A percentile compares a stretch with the other conserved stretches of the same genome.
Evolutionary conservation across 2,329 filamentous ascomycete genomes (phyloP).

Genomic region (Gyromitra esculenta): DNA sequence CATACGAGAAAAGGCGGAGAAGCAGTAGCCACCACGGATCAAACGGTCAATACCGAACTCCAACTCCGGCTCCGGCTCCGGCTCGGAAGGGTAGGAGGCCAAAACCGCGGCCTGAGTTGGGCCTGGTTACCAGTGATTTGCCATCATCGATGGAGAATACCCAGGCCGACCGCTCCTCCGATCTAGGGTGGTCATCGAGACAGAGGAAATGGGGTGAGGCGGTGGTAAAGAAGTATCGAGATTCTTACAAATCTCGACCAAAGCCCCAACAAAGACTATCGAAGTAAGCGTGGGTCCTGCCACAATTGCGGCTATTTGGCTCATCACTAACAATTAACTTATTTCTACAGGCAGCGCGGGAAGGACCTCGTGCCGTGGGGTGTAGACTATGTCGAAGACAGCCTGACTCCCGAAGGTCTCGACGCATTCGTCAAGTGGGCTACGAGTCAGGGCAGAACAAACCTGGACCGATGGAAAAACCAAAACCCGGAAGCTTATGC

Average conservation of each 20-base stretch:
- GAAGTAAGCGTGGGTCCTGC: slow-evolving; percentile 13
- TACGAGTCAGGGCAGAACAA: no score
- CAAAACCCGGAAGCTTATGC: not conserved
- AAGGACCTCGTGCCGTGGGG: slow-evolving; percentile 8
- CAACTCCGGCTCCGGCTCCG: not conserved
- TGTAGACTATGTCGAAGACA: slow-evolving; percentile 7
- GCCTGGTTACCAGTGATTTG: slow-evolving; percentile 13
- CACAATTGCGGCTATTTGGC: not conserved
- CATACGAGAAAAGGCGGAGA: slow-evolving; percentile 11
- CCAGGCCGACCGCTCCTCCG: not conserved
- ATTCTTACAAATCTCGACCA: not conserved
- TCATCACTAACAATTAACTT: not conserved
- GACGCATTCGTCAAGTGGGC: slow-evolving; percentile 18
- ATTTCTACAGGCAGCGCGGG: not conserved
- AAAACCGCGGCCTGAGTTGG: not conserved
- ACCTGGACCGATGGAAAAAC: not conserved
- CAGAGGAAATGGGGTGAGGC: slow-evolving; percentile 15
- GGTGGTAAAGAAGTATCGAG: not conserved
- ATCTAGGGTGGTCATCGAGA: not conserved
- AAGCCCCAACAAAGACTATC: not conserved
- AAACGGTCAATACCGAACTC: not conserved
- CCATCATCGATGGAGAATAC: not conserved
- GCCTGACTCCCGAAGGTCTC: slow-evolving; percentile 9
- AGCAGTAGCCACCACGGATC: not conserved
- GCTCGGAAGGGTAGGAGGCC: not conserved